Percentiles rank a stretch among this genome's conserved stretches.
These are phyloP conservation scores for Ophiostoma perfectum DNA, from an alignment of 2,329 filamentous ascomycete species.

Conservation along the genomic window DNA sequence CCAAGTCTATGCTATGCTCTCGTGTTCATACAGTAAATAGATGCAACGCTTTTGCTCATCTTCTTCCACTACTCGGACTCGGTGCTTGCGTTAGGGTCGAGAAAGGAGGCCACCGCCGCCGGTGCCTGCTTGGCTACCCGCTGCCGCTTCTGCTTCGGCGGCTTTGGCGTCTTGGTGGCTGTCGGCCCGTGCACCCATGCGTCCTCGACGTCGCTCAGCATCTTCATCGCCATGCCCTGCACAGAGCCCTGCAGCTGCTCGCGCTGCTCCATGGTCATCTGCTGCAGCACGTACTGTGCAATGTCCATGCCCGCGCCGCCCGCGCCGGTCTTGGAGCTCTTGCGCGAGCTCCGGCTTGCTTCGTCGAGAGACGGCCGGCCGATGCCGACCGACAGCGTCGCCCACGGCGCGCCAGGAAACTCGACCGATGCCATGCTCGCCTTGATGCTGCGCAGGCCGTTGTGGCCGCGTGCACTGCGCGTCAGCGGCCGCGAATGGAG, in stretches of 20 bases:
- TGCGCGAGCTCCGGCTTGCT: not conserved
- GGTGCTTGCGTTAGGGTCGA: not conserved
- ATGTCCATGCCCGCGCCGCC: conserved; percentile 40
- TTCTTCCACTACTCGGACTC: not conserved
- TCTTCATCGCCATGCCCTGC: conserved; percentile 31
- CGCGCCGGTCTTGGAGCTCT: not conserved
- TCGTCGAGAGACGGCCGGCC: conserved; percentile 61
- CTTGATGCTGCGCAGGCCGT: conserved; percentile 65
- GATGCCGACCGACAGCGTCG: conserved; percentile 75
- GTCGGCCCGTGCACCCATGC: not conserved
- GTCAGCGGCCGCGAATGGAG: conserved; percentile 60
- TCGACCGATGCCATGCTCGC: conserved; percentile 41
- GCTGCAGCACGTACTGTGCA: conserved; percentile 68
- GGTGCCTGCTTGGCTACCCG: not conserved
- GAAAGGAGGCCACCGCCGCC: not conserved
- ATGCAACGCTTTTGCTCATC: not conserved
- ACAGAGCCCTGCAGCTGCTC: conserved; percentile 22
- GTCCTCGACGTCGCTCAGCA: not conserved
- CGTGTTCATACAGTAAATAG: not conserved
- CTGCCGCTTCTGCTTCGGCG: conserved; percentile 12
- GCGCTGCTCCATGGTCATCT: conserved; percentile 53
- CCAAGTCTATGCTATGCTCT: too few species aligned
- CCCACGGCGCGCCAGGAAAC: conserved; percentile 43
- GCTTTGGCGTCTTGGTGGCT: not conserved
- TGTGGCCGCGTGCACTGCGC: conserved; percentile 64